These are phyloP conservation scores for Lecanoromycetidae sp. DNA, from an alignment of 2,329 filamentous ascomycete genomes.

Conservation along the genomic window DNA sequence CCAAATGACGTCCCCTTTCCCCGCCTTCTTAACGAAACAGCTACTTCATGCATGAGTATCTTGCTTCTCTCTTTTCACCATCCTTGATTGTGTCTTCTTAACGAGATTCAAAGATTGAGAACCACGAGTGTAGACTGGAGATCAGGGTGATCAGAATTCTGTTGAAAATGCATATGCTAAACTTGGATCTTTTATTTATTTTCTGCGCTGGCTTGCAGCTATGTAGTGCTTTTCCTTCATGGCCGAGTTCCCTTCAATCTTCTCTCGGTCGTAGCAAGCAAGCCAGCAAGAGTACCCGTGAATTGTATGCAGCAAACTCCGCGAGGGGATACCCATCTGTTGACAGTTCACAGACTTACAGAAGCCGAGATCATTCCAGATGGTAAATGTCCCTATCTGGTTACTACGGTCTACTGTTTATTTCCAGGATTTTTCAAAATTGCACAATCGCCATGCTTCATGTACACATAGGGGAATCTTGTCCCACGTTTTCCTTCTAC, in stretches of 20 bases:
- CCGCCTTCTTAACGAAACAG: not conserved
- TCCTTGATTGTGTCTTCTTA: no score
- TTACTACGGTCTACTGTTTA: not conserved
- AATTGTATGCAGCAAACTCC: not conserved
- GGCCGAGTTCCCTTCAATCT: not conserved
- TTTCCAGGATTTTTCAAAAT: no score
- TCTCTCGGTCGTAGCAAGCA: not conserved
- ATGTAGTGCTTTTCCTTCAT: not conserved
- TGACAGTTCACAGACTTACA: constrained; percentile 20
- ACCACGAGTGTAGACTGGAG: no score
- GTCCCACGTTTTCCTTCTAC: not conserved
- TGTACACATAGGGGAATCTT: no score
- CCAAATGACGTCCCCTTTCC: not conserved
- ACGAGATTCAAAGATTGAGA: no score
- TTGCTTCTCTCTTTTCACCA: not conserved
- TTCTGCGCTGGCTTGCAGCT: not conserved
- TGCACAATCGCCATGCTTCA: no score
- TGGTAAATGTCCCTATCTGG: constrained; percentile 19
- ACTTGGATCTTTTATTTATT: not conserved
- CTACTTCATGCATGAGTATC: not conserved
- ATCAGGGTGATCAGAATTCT: no score
- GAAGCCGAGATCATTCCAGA: constrained; percentile 25
- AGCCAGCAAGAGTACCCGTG: constrained; percentile 1
- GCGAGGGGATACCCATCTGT: not conserved
- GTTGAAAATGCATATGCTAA: not conserved